Base-by-base conservation (phyloP, 257 asterid species). In the Solanum sejunctum region DNA sequence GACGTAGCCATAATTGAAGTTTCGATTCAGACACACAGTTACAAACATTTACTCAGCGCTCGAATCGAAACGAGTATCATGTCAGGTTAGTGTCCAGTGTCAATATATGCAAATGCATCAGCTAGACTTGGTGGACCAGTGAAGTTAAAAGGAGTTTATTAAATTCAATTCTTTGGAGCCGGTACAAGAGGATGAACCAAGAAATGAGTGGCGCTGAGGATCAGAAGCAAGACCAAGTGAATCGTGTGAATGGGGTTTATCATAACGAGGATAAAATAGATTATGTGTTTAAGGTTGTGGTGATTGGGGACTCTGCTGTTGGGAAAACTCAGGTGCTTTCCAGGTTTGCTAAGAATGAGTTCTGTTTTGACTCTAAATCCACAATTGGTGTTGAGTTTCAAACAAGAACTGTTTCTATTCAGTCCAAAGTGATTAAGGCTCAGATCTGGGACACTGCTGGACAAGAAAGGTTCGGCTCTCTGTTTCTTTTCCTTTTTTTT, bases 361-460 rank as follows among this genome's bases (percentile, higher is more conserved):
- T 94, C 89, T 81, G 90, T 56, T 73, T 93, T 1, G 98, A 93
- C 90, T 94, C 98, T 1, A 94, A 94, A 81, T 94, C 98, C 73
- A 94, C 98, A 80, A 94, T 94, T 66, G 95, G 97, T 8, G 97
- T 94, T 47, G 98, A 93, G 89, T 94, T 94, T 61, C 95, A 92
- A 88, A 92, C 96, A 0, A 89, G 97, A 80, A 93, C 97, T 6
- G 91, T 94, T 1, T 87, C 71, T 45, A 89, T 93, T 82, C 87
- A 91, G 17, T 92, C 95, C 84, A 94, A 94, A 88, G 88, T 92
- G 82, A 83, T 94, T 45, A 94, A 94, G 88, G 98, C 98, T 81
- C 98, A 93, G 95, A 94, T 94, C 97, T 93, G 98, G 98, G 98
- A 94, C 85, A 94, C 97, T 78, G 97, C 97, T 64, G 98, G 98